These are phyloP conservation scores for Russula abietina DNA, from an alignment of 768 basidiomycete genomes.

Conservation along the genomic window DNA sequence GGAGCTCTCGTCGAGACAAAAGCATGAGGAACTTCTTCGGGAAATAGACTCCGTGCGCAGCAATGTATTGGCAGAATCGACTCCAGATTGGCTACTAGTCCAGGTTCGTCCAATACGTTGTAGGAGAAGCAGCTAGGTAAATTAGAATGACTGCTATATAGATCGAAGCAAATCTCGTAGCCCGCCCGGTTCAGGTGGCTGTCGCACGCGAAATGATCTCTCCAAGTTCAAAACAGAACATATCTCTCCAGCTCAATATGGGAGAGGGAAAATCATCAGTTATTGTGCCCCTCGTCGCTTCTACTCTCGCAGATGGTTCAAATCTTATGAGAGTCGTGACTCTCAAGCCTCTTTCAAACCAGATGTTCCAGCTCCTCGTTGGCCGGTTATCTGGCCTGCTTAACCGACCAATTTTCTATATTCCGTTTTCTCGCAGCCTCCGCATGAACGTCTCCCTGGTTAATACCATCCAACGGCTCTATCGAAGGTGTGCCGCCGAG, in stretches of 20 bases:
- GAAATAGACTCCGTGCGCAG: background rate
- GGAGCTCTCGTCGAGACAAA: slow-evolving; percentile 3
- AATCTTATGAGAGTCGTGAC: slow-evolving; percentile 45
- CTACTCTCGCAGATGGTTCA: slow-evolving; percentile 39
- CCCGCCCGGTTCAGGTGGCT: slow-evolving; percentile 38
- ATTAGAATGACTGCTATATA: slow-evolving; percentile 20
- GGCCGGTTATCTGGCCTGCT: slow-evolving; percentile 40
- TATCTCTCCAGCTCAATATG: slow-evolving; percentile 49
- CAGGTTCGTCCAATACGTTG: slow-evolving; percentile 1
- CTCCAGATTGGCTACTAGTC: slow-evolving; percentile 15
- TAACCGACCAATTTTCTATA: slow-evolving; percentile 43
- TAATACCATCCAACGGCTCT: slow-evolving; percentile 31
- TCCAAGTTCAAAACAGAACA: slow-evolving; percentile 35
- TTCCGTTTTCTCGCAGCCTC: slow-evolving; percentile 46
- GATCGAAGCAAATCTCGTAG: slow-evolving; percentile 42
- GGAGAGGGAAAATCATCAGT: slow-evolving; percentile 52
- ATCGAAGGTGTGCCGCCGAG: slow-evolving; percentile 35
- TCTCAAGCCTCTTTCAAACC: slow-evolving; percentile 41
- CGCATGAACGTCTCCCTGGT: slow-evolving; percentile 24
- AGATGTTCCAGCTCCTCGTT: slow-evolving; percentile 47
- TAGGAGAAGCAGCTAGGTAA: no score
- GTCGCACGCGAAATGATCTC: slow-evolving; percentile 45
- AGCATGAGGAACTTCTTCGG: slow-evolving; percentile 2
- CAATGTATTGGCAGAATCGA: background rate
- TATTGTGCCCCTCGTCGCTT: slow-evolving; percentile 43